Percentiles rank a stretch among this genome's conserved stretches.
phyloP scores from a whole-genome alignment of 495 filamentous ascomycete genomes.

The Aspergillus nidulans region DNA sequence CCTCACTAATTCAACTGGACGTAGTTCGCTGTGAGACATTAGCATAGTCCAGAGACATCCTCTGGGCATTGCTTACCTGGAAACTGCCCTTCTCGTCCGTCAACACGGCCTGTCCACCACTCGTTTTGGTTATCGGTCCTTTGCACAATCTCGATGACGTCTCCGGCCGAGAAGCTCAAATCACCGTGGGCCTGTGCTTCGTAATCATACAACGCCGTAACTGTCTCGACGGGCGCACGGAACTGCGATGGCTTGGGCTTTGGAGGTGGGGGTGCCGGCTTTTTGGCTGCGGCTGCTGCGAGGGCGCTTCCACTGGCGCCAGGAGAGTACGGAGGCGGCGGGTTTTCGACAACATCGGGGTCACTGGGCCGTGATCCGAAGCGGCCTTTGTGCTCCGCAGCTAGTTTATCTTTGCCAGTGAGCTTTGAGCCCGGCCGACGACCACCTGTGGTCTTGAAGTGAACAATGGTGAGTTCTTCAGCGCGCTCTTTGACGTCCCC shows the following conservation, averaged over 20 bases:
- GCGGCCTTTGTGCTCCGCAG: conserved; percentile 33
- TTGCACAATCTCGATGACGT: conserved; percentile 81
- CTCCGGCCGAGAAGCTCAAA: conserved; percentile 84
- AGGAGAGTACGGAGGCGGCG: conserved; percentile 65
- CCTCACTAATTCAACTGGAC: conserved; percentile 38
- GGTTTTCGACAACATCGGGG: conserved; percentile 53
- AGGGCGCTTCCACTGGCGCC: conserved; percentile 49
- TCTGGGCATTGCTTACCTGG: conserved; percentile 61
- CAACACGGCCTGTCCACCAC: conserved; percentile 86
- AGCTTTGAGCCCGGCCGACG: conserved; percentile 47
- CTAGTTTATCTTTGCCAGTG: conserved; percentile 35
- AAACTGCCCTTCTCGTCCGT: conserved; percentile 83
- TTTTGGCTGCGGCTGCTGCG: conserved; percentile 66
- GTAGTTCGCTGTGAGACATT: conserved; percentile 38
- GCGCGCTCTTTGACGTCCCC: conserved; percentile 78
- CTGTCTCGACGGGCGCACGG: conserved; percentile 66
- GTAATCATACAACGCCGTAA: conserved; percentile 87
- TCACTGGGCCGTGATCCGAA: conserved; percentile 33
- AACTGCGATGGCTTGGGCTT: conserved; percentile 82
- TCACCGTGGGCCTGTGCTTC: conserved; percentile 94
- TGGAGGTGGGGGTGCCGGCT: conserved; percentile 87
- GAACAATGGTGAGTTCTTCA: conserved; percentile 73
- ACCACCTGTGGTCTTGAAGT: conserved; percentile 80
- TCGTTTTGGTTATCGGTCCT: conserved; percentile 86
- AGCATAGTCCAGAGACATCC: not conserved